Evolutionary conservation across 495 filamentous ascomycete genomes (phyloP), one percentile per base, ranked within the genome.

Genomic region (Neurospora sp.): DNA sequence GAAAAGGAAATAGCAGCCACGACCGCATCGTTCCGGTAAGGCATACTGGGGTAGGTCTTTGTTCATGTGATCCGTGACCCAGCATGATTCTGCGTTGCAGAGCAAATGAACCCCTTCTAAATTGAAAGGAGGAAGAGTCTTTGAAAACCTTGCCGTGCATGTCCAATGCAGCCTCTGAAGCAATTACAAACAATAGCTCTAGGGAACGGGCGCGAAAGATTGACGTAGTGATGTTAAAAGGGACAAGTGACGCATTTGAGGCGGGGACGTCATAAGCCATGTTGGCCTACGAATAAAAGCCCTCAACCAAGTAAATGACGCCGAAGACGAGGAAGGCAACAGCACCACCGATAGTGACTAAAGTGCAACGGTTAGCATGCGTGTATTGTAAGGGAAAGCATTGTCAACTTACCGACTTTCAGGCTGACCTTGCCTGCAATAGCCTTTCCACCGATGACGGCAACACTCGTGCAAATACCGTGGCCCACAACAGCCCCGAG

Each of bases 271-370:
- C 39, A 69, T 45, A 19, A 19, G 24, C 40, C 24, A 34, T 39
- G 19, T 19, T 71, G 21, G 42, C 36, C 39, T 79, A 87, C n/a
- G 83, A 80, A 77, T 90, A 94, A 70, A 94, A 79, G 19, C 91
- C 92, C 82, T 99, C 96, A 70, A 92, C 82, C 13, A 97, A 81
- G 80, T 98, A 98, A 77, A 99, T 95, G 70, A 96, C 79, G 43
- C 94, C 96, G 77, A 99, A 99, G 19, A 91, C 82, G 69, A 98
- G 82, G 84, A 99, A 99, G 9, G 95, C 93, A 43, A 89, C 82
- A n/a, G 96, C 96, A 72, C 96, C 96, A 71, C 96, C 96, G 15
- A 99, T 86, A 31, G 96, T 99, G 34, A 99, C 96, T 99, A 76
- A 38, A 69, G 6, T 48, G 19, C 43, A 80, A 78, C 82, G 77